Evolutionary conservation across 2,329 filamentous ascomycete species (phyloP), one percentile per base, ranked within the genome.

Genomic region (Ophiosphaerella herpotricha): DNA sequence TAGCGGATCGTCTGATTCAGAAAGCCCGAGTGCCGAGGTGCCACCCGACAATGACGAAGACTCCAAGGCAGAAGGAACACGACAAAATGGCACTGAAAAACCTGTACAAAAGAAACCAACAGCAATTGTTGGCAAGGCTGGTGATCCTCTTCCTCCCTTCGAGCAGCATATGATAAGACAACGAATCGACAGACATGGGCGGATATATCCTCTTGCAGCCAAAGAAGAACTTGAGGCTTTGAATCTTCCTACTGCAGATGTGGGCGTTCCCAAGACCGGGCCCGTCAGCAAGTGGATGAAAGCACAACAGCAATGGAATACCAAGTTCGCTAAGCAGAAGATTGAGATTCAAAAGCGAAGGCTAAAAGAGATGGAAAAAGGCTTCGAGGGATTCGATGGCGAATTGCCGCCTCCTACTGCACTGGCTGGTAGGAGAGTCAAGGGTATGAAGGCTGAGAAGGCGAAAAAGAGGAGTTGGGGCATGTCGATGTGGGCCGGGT

Each of bases 81-180:
- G 57, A 32, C 57, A 58, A 13, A 54, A 63, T 7, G 56, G 56
- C 11, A 60, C 62, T 18, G 53, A 58, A 3, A 58, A 58, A n/a
- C 26, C 46, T 4, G 43, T 52, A 7, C 55, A 61, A 39, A 47
- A 43, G 3, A 37, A 54, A 1, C 42, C 50, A 16, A 55, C 55
- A 6, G 26, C 44, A 7, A 65, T 51, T n/a, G 82, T 97, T 7
- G 92, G 93, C n/a, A 90, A 84, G 67, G 91, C 92, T 2, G 92
- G 92, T 1, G 91, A 96, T 63, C 83, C 90, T 4, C 75, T 97
- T 1, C 93, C 91, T 0, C 75, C 81, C 0, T 97, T 97, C 72
- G 81, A 84, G 44, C 80, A 88, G 52, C 87, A 95, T 70, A 97
- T 97, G 92, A 92, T 99, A 54, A 87, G 94, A 7, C 91, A 99